Evolutionary conservation across 2,329 filamentous ascomycete genomes (phyloP).

Genomic region (Aspergillus tubingensis): DNA sequence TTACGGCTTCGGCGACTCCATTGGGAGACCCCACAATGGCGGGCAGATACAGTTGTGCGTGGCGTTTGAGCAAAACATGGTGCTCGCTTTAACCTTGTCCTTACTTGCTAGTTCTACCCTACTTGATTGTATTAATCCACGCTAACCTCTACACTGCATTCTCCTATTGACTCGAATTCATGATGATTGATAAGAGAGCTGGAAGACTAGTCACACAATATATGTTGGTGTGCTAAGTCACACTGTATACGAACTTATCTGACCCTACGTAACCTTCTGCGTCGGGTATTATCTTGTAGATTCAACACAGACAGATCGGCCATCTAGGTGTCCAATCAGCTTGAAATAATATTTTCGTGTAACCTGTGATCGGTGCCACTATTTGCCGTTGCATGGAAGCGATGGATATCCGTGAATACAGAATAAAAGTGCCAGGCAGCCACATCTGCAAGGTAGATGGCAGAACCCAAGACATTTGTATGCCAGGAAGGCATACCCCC

Average conservation of each 20-base stretch:
- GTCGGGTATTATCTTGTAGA: neutral
- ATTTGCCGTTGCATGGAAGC: neutral
- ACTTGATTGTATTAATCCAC: neutral
- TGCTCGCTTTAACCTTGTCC: neutral
- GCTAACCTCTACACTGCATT: too few species aligned
- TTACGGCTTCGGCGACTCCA: conserved; percentile 1
- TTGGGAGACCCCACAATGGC: conserved; percentile 2
- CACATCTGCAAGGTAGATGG: neutral
- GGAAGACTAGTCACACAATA: too few species aligned
- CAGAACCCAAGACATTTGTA: neutral
- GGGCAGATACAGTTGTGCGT: neutral
- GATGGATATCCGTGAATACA: neutral
- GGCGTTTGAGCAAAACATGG: neutral
- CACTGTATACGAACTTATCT: too few species aligned
- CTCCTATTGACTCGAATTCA: too few species aligned
- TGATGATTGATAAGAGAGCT: too few species aligned
- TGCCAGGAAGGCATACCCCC: neutral
- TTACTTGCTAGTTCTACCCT: neutral
- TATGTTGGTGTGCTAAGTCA: too few species aligned
- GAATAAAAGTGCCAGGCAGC: neutral
- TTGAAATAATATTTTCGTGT: neutral
- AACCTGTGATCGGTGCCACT: neutral
- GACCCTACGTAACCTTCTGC: too few species aligned
- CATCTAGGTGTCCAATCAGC: neutral
- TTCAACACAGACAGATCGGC: neutral